Base-by-base conservation (phyloP, 2,329 filamentous ascomycete species). In the Pestalotiopsis sp. region DNA sequence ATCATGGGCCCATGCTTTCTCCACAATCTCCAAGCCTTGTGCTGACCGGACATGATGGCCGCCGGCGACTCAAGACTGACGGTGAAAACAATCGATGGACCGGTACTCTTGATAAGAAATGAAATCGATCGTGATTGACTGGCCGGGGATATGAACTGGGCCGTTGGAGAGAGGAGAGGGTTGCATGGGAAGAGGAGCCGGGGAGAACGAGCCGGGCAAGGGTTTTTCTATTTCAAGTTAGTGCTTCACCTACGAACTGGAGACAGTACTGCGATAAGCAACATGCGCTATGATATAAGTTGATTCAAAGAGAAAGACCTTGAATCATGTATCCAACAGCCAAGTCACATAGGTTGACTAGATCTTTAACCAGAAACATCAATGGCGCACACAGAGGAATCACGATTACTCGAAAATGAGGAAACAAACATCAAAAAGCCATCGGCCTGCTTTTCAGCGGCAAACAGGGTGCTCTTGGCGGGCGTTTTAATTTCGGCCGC, bases 401-500 rank as follows among this genome's bases (percentile, higher is more conserved):
- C 39, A 13, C 39, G 12, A 45, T 45, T 45, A 5, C 39, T 45
- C 39, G 39, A 45, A 12, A 45, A 45, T 45, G 39, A 9, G 3
- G 14, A 17, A 13, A 17, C 11, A 13, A 9, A 4, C 14, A 13
- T 45, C 39, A 45, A 17, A 17, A 45, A 12, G 14, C 12, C 39
- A 13, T 45, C 39, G 14, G 14, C 12, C 39, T 17, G 4, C 14
- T 45, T 45, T 17, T 45, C 39, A 45, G 39, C 39, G 12, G 39
- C 39, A 45, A 17, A 45, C 4, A 45, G 39, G 11, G 39, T 45
- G 12, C 39, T 45, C 1, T 12, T 45, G 4, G 59, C 59, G 11
- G 71, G 69, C 17, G 71, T 75, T 52, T 66, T 74, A 23, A 75
- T 74, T 13, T 72, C 70, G 11, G 41, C 72, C 17, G 72, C 73